These are phyloP conservation scores for Erodium texanum DNA, from an alignment of 441 rosid genomes.

Conservation along the genomic window DNA sequence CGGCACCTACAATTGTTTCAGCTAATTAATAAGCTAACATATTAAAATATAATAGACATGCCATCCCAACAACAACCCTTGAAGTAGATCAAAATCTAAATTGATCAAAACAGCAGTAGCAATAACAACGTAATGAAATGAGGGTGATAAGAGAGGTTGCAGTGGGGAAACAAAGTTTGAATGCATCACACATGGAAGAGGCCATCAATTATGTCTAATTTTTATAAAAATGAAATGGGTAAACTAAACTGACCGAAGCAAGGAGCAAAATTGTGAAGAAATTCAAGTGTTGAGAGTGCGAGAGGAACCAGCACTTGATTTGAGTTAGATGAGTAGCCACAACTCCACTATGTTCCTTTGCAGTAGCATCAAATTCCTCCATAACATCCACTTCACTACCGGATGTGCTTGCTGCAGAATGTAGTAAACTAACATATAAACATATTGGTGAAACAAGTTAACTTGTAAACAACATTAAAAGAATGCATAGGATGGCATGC, in stretches of 20 bases:
- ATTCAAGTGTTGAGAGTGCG: constrained; percentile 77
- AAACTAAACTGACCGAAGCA: constrained; percentile 7
- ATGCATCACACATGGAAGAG: background rate
- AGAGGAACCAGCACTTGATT: constrained; percentile 60
- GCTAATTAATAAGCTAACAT: constrained; percentile 8
- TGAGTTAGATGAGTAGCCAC: constrained; percentile 37
- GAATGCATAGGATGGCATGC: background rate
- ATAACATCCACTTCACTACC: constrained; percentile 59
- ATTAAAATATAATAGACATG: background rate
- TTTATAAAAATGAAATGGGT: background rate
- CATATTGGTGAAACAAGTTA: background rate
- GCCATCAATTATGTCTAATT: background rate
- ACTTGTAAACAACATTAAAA: background rate
- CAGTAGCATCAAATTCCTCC: constrained; percentile 60
- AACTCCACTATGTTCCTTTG: constrained; percentile 46
- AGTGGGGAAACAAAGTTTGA: too few relatives aligned
- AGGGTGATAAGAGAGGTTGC: too few relatives aligned
- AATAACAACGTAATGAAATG: too few relatives aligned
- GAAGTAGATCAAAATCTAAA: background rate
- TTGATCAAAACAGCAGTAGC: background rate
- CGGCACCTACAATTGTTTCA: constrained; percentile 51
- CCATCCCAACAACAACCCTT: background rate
- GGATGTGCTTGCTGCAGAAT: constrained; percentile 61
- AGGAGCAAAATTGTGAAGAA: constrained; percentile 79
- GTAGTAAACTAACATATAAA: constrained; percentile 7